Conservation (phyloP, 176 grass and related monocot genomes). For the Avena sativa region DNA sequence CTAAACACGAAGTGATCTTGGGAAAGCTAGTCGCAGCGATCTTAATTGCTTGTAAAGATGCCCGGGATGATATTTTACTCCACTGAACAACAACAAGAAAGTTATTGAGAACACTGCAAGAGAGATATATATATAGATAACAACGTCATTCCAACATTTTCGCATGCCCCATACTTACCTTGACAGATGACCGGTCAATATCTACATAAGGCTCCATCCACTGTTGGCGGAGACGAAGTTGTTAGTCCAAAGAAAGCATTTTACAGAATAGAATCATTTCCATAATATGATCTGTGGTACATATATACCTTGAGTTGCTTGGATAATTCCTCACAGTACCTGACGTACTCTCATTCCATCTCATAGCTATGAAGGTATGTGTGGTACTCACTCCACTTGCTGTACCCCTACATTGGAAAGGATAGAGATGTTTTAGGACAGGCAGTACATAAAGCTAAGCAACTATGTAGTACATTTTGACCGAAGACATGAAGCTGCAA, state of each 20-base stretch:
- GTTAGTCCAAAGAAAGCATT: not conserved
- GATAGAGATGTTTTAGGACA: not conserved
- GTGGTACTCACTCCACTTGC: not conserved
- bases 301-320: not conserved
- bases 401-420: not conserved
- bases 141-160: not conserved
- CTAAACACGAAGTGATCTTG: not conserved
- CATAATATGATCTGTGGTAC: not conserved
- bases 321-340: not conserved
- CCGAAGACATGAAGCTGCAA: not conserved
- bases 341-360: conserved; percentile 3
- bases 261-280: not conserved
- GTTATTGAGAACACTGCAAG: not conserved
- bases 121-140: not conserved
- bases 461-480: too few species aligned
- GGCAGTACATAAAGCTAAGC: too few species aligned
- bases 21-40: not conserved
- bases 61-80: not conserved
- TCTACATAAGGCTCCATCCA: not conserved
- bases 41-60: conserved; percentile 4
- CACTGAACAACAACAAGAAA: not conserved
- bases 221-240: not conserved
- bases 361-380: not conserved
- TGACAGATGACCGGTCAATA: not conserved
- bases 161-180: not conserved